Percentiles rank a stretch among this genome's conserved stretches.
Conservation (phyloP, 164 flowering plant species). For the Nymphaea colorata region DNA sequence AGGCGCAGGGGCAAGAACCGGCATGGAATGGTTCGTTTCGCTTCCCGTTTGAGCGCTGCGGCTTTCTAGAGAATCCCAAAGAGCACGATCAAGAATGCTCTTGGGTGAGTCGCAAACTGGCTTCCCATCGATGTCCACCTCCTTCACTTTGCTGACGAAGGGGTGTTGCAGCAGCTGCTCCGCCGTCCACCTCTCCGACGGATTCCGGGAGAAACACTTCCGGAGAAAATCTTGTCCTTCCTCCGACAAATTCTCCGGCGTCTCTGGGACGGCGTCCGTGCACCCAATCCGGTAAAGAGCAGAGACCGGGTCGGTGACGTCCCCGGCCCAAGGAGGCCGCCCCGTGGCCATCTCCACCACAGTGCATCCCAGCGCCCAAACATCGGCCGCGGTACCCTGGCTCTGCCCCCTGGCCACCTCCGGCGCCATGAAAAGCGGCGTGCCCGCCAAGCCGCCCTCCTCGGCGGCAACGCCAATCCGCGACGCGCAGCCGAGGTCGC, state of each 20-base stretch:
- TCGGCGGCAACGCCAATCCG: constrained; percentile 4
- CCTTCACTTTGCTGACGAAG: constrained; percentile 8
- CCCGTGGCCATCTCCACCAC: constrained; percentile 54
- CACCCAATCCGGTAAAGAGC: constrained; percentile 26
- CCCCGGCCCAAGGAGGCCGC: constrained; percentile 26
- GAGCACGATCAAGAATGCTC: too few species aligned
- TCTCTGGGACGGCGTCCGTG: constrained; percentile 27
- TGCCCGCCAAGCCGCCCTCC: constrained; percentile 23
- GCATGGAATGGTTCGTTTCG: background rate
- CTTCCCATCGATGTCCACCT: constrained; percentile 7
- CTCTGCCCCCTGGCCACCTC: constrained; percentile 25
- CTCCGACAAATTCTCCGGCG: constrained; percentile 27
- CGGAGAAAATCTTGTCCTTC: constrained; percentile 43
- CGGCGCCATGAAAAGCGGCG: constrained; percentile 57
- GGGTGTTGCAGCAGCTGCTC: constrained; percentile 52
- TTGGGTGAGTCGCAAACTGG: too few species aligned
- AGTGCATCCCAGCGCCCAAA: constrained; percentile 64
- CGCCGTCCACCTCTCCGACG: constrained; percentile 50
- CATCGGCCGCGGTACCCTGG: constrained; percentile 25
- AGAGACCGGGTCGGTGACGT: constrained; percentile 6
- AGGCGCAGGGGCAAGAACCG: background rate
- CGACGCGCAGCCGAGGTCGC: constrained; percentile 76
- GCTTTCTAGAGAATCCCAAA: too few species aligned
- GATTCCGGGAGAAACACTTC: constrained; percentile 37
- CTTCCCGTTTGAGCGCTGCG: too few species aligned